Evolutionary conservation across 2,329 filamentous ascomycete species (phyloP).

Genomic region (Colletotrichum noveboracense): DNA sequence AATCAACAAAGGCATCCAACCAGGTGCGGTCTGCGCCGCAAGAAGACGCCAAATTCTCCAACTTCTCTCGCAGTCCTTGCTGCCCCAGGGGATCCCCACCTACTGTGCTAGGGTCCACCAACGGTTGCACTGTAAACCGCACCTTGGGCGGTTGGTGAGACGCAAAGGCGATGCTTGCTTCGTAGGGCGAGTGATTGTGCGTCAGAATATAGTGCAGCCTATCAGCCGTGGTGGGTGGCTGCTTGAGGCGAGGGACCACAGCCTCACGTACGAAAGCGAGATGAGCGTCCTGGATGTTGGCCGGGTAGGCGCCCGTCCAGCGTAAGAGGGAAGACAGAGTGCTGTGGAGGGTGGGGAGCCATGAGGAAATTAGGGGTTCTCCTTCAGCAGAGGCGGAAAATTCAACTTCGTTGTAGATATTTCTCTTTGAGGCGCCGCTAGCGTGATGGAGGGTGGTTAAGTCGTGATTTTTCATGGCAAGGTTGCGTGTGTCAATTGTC

Average conservation of each 20-base stretch:
- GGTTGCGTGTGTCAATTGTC: not conserved
- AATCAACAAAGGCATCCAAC: not conserved
- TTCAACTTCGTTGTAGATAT: not conserved
- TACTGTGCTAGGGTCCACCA: not conserved
- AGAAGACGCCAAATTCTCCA: not conserved
- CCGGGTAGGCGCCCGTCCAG: conserved; percentile 2
- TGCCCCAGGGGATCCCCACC: not conserved
- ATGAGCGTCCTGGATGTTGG: not conserved
- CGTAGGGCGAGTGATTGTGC: not conserved
- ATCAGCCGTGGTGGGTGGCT: not conserved
- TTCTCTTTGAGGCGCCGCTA: not conserved
- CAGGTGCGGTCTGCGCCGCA: not conserved
- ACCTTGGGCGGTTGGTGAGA: not conserved
- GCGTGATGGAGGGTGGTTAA: not conserved
- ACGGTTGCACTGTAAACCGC: conserved; percentile 4
- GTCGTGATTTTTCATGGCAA: not conserved
- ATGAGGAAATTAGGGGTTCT: not conserved
- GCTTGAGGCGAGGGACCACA: not conserved
- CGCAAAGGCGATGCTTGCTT: conserved; percentile 5
- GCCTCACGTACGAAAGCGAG: conserved; percentile 1
- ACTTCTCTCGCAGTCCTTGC: not conserved
- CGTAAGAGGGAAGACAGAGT: not conserved
- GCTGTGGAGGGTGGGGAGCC: not conserved
- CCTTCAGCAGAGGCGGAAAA: not conserved
- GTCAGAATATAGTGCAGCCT: not conserved